Evolutionary conservation across 2,329 filamentous ascomycete genomes (phyloP), one percentile per base, ranked within the genome.

Genomic region (Penicillium sp.): DNA sequence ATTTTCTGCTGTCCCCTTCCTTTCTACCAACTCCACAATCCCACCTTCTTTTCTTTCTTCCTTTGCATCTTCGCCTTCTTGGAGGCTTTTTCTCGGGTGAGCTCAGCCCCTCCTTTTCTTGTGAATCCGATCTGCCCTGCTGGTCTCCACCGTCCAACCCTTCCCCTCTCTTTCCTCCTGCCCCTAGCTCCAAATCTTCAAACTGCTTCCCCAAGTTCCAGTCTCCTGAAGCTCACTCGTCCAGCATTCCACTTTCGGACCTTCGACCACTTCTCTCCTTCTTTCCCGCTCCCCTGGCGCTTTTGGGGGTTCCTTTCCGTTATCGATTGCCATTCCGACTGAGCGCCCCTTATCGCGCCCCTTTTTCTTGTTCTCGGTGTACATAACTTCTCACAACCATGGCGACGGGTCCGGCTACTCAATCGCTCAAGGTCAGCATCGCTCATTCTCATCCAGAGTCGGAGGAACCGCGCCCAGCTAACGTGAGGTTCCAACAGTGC

Each of bases 321-420:
- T 60, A 61, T 64, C 62, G 56, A 49, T 53, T 53, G 48, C 25
- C 55, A 54, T 52, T 28, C 25, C 37, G 43, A 57, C 47, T 53
- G 49, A 42, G 28, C 48, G 49, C 49, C 53, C 58, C 56, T 58
- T 54, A 53, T 61, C 47, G 55, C 49, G 55, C 49, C 52, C 60
- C 57, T 31, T 61, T 61, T 61, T 55, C 45, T 59, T 58, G 54
- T 52, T 61, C 58, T 56, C 50, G 38, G 53, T 63, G 59, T 63
- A 61, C 57, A 62, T 66, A 63, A 58, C 60, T 58, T 61, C 41
- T 34, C 62, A 58, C 54, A 60, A 66, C 58, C 49, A 89, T 86
- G 83, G 94, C 94, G 85, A 89, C 90, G 73, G 88, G 89, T 78
- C 90, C 89, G 63, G 90, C 90, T 73, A 94, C 93, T 73, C 91